Conservation (phyloP, 352 stramenopile genomes). For the Globisporangium abappressorium region DNA sequence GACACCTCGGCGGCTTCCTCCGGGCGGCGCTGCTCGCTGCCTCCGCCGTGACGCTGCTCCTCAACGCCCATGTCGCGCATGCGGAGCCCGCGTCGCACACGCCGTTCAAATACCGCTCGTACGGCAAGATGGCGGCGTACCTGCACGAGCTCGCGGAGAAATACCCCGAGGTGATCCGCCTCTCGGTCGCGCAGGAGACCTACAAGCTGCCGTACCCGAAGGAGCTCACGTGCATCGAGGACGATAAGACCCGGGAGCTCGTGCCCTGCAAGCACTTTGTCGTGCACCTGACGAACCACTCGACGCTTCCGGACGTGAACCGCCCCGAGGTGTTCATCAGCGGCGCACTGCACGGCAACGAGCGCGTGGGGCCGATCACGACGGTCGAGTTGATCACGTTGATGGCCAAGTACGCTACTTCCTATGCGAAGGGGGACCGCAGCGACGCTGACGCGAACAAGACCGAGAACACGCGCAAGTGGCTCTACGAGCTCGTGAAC, state of each 20-base stretch:
- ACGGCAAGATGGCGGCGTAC: slow-evolving; percentile 62
- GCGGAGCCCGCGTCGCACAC: slow-evolving; percentile 1
- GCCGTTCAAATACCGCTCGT: slow-evolving; percentile 66
- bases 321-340: slow-evolving; percentile 96
- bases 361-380: slow-evolving; percentile 90
- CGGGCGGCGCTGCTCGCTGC: neutral
- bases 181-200: slow-evolving; percentile 80
- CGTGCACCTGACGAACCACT: slow-evolving; percentile 88
- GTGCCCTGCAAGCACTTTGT: slow-evolving; percentile 81
- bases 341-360: slow-evolving; percentile 95
- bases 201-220: slow-evolving; percentile 74
- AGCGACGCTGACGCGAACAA: slow-evolving; percentile 13
- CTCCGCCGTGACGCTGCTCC: neutral
- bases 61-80: neutral
- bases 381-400: slow-evolving; percentile 90
- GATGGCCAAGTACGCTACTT: slow-evolving; percentile 59
- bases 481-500: slow-evolving; percentile 83
- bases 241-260: slow-evolving; percentile 32
- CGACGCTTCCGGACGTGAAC: slow-evolving; percentile 60
- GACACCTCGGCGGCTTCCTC: neutral
- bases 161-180: slow-evolving; percentile 75
- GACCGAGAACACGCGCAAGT: slow-evolving; percentile 53
- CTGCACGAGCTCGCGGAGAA: slow-evolving; percentile 67
- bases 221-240: slow-evolving; percentile 56
- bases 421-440: slow-evolving; percentile 24